A percentile compares a stretch with the other conserved stretches of the same genome.
Evolutionary conservation across 345 rosid genomes (phyloP).

Genomic region (Noccaea bulbosa): DNA sequence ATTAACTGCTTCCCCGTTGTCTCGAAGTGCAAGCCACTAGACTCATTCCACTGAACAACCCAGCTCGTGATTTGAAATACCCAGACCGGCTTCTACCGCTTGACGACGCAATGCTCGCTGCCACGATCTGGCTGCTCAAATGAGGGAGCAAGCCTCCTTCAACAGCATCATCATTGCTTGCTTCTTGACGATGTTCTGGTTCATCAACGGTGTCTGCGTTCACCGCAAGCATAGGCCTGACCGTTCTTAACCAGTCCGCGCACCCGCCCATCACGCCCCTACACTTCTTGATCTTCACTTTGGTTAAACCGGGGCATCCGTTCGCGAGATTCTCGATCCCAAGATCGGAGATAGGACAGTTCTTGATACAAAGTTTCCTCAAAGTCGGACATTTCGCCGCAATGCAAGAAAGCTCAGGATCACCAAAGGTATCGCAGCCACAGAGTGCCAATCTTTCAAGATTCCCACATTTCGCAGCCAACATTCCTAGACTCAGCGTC

Average conservation of each 20-base stretch:
- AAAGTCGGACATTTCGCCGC: constrained; percentile 66
- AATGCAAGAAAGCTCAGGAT: constrained; percentile 70
- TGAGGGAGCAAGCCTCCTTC: constrained; percentile 54
- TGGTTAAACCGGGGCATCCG: constrained; percentile 75
- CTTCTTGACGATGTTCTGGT: constrained; percentile 50
- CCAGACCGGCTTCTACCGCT: constrained; percentile 57
- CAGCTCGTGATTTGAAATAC: constrained; percentile 67
- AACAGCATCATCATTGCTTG: constrained; percentile 54
- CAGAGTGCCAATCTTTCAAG: constrained; percentile 77
- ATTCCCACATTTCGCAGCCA: constrained; percentile 65
- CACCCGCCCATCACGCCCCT: constrained; percentile 58
- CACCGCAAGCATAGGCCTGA: constrained; percentile 57
- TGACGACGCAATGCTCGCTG: constrained; percentile 49
- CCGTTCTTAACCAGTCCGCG: constrained; percentile 56
- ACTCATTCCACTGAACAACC: constrained; percentile 68
- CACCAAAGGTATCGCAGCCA: constrained; percentile 78
- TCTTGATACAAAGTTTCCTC: constrained; percentile 78
- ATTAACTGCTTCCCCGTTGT: constrained; percentile 52
- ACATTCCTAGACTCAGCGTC: constrained; percentile 55
- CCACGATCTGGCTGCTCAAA: constrained; percentile 44
- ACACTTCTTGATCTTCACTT: constrained; percentile 85
- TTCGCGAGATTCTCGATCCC: constrained; percentile 69
- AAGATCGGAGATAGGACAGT: constrained; percentile 64
- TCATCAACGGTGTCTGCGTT: constrained; percentile 68
- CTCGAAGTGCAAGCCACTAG: constrained; percentile 81